A percentile compares a stretch with the other conserved stretches of the same genome.
These are phyloP conservation scores for Collybia sp. DNA, from an alignment of 768 basidiomycete genomes.

Conservation along the genomic window DNA sequence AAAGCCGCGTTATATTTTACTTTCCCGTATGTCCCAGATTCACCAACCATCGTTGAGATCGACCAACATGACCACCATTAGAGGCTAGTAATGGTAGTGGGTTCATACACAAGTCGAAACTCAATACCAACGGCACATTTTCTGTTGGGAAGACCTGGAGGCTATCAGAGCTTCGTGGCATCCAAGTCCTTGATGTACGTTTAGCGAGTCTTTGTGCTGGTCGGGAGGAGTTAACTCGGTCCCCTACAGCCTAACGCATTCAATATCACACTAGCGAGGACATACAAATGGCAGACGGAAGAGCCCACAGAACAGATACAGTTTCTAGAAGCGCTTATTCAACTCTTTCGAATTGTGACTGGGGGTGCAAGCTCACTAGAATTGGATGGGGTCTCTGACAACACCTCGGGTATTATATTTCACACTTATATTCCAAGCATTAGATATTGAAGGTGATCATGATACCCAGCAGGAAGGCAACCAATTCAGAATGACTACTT, in stretches of 20 bases:
- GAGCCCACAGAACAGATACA: slow-evolving; percentile 60
- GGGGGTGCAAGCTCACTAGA: slow-evolving; percentile 42
- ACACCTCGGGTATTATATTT: slow-evolving; percentile 23
- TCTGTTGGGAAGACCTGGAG: slow-evolving; percentile 98
- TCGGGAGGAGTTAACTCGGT: slow-evolving; percentile 9
- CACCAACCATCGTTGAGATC: slow-evolving; percentile 1
- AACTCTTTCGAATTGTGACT: slow-evolving; percentile 50
- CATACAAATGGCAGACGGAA: slow-evolving; percentile 90
- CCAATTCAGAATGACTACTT: slow-evolving; percentile 15
- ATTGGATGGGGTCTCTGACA: slow-evolving; percentile 50
- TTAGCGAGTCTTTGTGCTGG: neutral
- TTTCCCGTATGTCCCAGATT: slow-evolving; percentile 67
- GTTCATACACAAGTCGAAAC: slow-evolving; percentile 93
- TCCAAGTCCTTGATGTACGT: slow-evolving; percentile 76
- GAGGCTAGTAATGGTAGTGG: slow-evolving; percentile 60
- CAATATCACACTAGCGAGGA: slow-evolving; percentile 82
- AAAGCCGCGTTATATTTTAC: slow-evolving; percentile 88
- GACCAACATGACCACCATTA: slow-evolving; percentile 19
- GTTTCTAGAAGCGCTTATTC: slow-evolving; percentile 67
- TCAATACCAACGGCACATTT: slow-evolving; percentile 91
- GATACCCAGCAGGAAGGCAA: slow-evolving; percentile 9
- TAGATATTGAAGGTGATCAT: neutral
- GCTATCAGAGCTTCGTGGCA: slow-evolving; percentile 70
- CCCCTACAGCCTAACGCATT: slow-evolving; percentile 55
- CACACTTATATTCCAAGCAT: too few species aligned